Conservation (phyloP, 306 rosid species). For the Fragaria vesca region DNA sequence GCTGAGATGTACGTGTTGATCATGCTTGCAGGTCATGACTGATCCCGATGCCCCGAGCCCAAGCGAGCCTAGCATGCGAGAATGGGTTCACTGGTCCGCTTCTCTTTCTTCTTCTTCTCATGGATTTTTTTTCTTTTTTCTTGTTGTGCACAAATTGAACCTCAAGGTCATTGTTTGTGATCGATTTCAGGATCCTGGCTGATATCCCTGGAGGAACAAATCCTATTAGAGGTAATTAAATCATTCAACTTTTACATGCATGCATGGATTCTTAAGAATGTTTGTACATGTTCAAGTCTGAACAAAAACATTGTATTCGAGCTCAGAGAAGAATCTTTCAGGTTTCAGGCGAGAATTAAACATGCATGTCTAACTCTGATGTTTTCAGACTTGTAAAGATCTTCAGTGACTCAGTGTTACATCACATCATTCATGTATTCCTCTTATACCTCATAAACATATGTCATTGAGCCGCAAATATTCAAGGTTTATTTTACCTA, state of each 20-base stretch:
- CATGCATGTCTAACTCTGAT: conserved; percentile 34
- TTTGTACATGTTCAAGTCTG: background rate
- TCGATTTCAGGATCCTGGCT: conserved; percentile 58
- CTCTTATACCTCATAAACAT: conserved; percentile 29
- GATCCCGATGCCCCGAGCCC: conserved; percentile 98
- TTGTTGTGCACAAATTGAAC: background rate
- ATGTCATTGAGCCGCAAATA: conserved; percentile 20
- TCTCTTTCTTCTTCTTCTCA: background rate
- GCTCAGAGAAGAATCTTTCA: conserved; percentile 11
- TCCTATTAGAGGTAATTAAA: conserved; percentile 49
- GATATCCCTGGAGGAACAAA: conserved; percentile 83
- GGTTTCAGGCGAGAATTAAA: conserved; percentile 3
- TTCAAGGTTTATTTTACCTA: background rate
- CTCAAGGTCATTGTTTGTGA: background rate
- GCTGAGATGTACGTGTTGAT: background rate
- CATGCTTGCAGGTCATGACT: conserved; percentile 67
- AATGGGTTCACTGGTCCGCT: conserved; percentile 75
- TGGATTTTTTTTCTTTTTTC: background rate
- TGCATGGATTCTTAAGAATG: background rate
- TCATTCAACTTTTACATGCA: background rate
- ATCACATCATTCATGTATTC: conserved; percentile 21
- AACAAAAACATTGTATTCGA: background rate
- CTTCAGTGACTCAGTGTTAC: conserved; percentile 6
- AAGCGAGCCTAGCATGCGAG: conserved; percentile 88
- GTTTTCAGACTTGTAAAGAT: conserved; percentile 17